These are phyloP conservation scores for Candida palmyrensis DNA, from an alignment of 805 yeast genomes.

Conservation along the genomic window DNA sequence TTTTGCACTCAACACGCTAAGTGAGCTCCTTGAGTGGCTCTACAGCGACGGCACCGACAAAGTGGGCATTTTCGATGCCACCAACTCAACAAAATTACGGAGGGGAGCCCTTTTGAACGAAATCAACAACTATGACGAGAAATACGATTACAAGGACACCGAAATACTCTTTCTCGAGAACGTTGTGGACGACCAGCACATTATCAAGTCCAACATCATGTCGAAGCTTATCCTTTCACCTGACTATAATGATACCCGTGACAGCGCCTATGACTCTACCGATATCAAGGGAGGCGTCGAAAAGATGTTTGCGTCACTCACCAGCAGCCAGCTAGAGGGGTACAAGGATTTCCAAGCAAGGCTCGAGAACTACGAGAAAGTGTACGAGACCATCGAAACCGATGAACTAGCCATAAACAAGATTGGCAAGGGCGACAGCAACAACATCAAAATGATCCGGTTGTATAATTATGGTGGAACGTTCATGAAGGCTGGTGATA, in stretches of 20 bases:
- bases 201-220: conserved; percentile 23
- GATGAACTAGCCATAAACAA: conserved; percentile 40
- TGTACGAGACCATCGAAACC: conserved; percentile 78
- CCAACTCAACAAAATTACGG: conserved; percentile 47
- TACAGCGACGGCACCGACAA: conserved; percentile 28
- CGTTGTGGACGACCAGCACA: conserved; percentile 18
- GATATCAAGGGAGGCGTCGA: conserved; percentile 1
- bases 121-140: conserved; percentile 15
- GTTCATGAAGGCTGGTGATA: conserved; percentile 3
- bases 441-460: conserved; percentile 4
- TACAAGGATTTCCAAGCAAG: conserved; percentile 41
- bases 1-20: conserved; percentile 49
- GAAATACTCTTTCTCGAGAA: conserved; percentile 37
- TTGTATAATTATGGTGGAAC: conserved; percentile 6
- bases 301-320: not conserved
- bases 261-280: conserved; percentile 1
- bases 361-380: conserved; percentile 68
- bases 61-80: conserved; percentile 58
- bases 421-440: conserved; percentile 2
- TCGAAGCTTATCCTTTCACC: conserved; percentile 16
- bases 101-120: conserved; percentile 35
- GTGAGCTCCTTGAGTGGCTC: conserved; percentile 31
- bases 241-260: conserved; percentile 2
- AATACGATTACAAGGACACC: conserved; percentile 20
- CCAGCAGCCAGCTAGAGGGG: not conserved